phyloP scores from a whole-genome alignment of 2,329 filamentous ascomycete genomes.

The Colletotrichum filicis region DNA sequence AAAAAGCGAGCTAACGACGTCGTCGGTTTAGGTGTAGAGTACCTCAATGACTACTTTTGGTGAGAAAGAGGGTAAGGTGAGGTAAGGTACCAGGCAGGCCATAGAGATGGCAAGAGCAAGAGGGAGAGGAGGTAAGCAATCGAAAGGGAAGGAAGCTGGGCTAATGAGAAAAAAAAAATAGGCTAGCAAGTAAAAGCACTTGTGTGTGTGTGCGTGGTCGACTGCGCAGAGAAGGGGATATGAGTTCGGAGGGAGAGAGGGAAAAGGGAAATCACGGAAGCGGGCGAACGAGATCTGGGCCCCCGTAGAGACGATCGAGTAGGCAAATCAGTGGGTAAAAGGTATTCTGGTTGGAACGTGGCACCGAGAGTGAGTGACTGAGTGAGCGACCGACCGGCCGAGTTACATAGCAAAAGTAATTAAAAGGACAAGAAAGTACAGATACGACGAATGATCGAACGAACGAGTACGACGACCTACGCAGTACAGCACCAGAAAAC shows the following conservation, averaged over 20 bases:
- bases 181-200: conserved; percentile 3
- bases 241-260: conserved; percentile 23
- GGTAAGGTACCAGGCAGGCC: not conserved
- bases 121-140: conserved; percentile 19
- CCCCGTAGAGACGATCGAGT: conserved; percentile 3
- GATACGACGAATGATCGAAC: conserved; percentile 4
- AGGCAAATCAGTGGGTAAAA: not conserved
- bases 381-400: not conserved
- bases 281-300: conserved; percentile 11
- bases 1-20: conserved; percentile 1
- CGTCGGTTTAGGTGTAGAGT: not conserved
- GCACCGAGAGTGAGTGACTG: not conserved
- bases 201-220: not conserved
- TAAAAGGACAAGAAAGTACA: not conserved
- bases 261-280: conserved; percentile 8
- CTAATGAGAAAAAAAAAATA: conserved; percentile 11
- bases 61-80: not conserved
- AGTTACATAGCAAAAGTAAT: not conserved
- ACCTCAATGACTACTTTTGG: not conserved
- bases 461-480: not conserved
- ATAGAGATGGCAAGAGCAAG: not conserved
- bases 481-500: conserved; percentile 12
- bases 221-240: conserved; percentile 11
- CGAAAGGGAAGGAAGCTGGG: conserved; percentile 20
- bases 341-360: not conserved